Percentiles rank a stretch among this genome's conserved stretches.
phyloP scores from a whole-genome alignment of 1,139 yeast species.

The Pichia sp. region DNA sequence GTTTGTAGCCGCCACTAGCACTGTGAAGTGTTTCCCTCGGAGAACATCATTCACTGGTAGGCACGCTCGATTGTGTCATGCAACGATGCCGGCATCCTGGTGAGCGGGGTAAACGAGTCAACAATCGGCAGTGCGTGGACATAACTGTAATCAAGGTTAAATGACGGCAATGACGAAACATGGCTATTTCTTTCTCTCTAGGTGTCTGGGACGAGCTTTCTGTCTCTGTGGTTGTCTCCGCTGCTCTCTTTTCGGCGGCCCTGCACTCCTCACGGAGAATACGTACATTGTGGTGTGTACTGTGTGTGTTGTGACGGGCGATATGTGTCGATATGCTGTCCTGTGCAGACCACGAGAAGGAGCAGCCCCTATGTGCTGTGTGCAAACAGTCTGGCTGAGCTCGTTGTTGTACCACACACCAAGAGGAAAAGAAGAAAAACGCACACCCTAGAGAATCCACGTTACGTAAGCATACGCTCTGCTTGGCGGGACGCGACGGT shows the following conservation, averaged over 20 bases:
- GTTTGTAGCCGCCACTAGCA: too few species aligned
- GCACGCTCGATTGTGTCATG: too few species aligned
- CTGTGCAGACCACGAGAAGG: background rate
- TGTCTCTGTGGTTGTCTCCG: background rate
- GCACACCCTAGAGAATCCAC: background rate
- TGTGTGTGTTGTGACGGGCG: background rate
- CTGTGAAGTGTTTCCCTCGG: too few species aligned
- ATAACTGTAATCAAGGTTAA: background rate
- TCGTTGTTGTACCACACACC: background rate
- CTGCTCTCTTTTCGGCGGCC: background rate
- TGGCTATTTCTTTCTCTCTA: background rate
- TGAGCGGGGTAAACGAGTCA: too few species aligned
- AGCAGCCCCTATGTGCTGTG: background rate
- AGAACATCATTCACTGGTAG: too few species aligned
- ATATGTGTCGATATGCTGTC: background rate
- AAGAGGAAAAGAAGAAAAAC: background rate
- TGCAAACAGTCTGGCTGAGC: background rate
- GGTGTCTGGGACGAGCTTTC: background rate
- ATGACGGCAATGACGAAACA: too few species aligned
- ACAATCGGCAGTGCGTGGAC: background rate
- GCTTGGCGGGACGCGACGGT: background rate
- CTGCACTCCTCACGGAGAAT: background rate
- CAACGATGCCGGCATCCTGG: too few species aligned
- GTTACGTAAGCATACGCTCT: background rate
- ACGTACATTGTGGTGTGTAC: background rate